Base-by-base conservation (phyloP, 306 rosid genomes). In the Neltuma alba region DNA sequence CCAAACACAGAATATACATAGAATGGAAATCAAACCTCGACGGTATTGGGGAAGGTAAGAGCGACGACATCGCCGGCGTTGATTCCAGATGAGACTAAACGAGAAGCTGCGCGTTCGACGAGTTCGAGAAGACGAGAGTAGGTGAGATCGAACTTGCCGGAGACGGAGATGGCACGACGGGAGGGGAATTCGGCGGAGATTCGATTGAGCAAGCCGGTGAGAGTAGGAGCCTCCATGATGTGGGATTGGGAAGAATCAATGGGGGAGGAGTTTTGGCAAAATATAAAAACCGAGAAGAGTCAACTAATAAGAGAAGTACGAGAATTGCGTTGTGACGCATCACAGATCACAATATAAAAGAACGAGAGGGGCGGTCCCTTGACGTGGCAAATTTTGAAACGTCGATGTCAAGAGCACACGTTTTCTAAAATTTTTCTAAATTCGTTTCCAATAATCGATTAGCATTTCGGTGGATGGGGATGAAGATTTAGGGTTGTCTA, bases 41-140 rank as follows among this genome's bases (percentile, higher is more conserved):
- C 75, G 80, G 89, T 70, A 79, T 95, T 95, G 23, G 92, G 92
- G 82, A 92, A 95, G 69, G 97, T 89, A 70, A 95, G 99, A 13
- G 96, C 96, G 57, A 92, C 89, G 75, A 89, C 94, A 47, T 95
- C 96, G 76, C 86, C 88, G 37, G 88, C 83, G 25, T 75, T 78
- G 83, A 92, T 69, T 0, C 97, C 99, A 44, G 88, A 72, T 37
- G 89, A 77, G 79, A 89, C 16, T 10, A 95, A 37, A 4, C 76
- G 85, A 20, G 88, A 62, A 9, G 99, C 98, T 47, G 99, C 88
- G 36, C 79, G 65, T 4, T 92, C 98, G 25, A 86, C 80, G 10
- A 91, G 76, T n/a, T 83, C 79, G 0, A 78, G 79, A 76, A 95
- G 89, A 20, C 82, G 83, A 25, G 88, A 72, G 45, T 90, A 90